Evolutionary conservation across 2,329 filamentous ascomycete species (phyloP), one percentile per base, ranked within the genome.

Genomic region (Hypoxylon sp.): DNA sequence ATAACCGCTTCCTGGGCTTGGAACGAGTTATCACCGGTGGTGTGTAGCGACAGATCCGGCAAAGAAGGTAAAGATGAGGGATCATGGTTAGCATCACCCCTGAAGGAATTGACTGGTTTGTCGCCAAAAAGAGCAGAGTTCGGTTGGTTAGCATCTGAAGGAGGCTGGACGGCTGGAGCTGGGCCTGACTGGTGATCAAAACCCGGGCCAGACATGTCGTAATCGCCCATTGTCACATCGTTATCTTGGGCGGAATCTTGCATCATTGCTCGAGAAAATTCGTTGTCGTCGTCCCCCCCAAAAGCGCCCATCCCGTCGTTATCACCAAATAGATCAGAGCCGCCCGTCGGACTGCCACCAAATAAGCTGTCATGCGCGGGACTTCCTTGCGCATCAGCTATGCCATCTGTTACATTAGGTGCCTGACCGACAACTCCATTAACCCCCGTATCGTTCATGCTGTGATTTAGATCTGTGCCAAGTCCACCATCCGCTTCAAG

Each of bases 281-380:
- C 92, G 73, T 94, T 91, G 65, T 97, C 94, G 44, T 97, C 94
- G 47, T 97, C 94, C 11, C 92, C 90, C 0, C 88, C 92, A 77
- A 94, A 97, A 3, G 88, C 90, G 24, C 86, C 77, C 80, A 86
- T 70, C 80, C 84, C 71, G 79, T 91, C 90, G 59, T 87, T 91
- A 72, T 97, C 94, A 1, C 95, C 96, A 78, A 98, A 99, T 1
- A 99, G 84, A 62, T 79, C 77, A 2, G 94, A 97, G 51, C 94
- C 94, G 0, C 87, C 89, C 19, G 82, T 82, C 19, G 90, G 89
- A 73, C 93, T 94, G 0, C 92, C 92, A 10, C 89, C 92, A 76
- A 98, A 98, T 0, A 98, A 84, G 52, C 93, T 97, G 72, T 89
- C 87, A 69, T 95, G 92, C 10, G 90, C 88, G 0, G 91, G 93